Percentiles rank a stretch among this genome's conserved stretches.
These are phyloP conservation scores for Phytophthora tubulina DNA, from an alignment of 352 stramenopile species.

Conservation along the genomic window DNA sequence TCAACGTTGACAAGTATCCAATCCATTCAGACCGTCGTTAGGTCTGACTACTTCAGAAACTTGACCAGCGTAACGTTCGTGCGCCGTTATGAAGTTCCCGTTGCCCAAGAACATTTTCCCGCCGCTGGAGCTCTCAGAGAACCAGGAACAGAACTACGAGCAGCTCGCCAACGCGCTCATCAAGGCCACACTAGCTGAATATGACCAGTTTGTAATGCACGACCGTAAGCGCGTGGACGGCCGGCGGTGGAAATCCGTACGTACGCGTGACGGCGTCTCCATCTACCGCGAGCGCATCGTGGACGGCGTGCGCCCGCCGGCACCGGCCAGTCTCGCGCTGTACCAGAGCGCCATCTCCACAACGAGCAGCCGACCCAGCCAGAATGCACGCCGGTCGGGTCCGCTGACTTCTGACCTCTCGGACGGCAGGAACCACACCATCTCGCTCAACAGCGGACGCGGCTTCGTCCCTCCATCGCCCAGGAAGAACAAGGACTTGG, in stretches of 20 bases:
- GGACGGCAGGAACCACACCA: slow-evolving; percentile 17
- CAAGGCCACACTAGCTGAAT: slow-evolving; percentile 54
- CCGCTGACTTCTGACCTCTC: slow-evolving; percentile 31
- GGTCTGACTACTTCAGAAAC: slow-evolving; percentile 29
- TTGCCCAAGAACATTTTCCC: slow-evolving; percentile 59
- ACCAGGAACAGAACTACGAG: slow-evolving; percentile 56
- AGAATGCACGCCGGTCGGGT: slow-evolving; percentile 16
- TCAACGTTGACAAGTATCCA: slow-evolving; percentile 7
- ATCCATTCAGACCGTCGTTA: slow-evolving; percentile 13
- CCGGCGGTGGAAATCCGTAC: slow-evolving; percentile 54
- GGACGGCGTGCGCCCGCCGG: slow-evolving; percentile 31
- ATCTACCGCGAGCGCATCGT: slow-evolving; percentile 52
- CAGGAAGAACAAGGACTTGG: slow-evolving; percentile 29
- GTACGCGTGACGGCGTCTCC: slow-evolving; percentile 47
- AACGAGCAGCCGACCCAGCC: slow-evolving; percentile 38
- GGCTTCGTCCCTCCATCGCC: slow-evolving; percentile 24
- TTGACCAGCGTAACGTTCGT: slow-evolving; percentile 4
- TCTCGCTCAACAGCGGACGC: slow-evolving; percentile 17
- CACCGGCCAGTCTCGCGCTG: slow-evolving; percentile 31
- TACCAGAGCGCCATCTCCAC: slow-evolving; percentile 36
- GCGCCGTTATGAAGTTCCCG: slow-evolving; percentile 59
- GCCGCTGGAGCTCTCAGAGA: slow-evolving; percentile 49
- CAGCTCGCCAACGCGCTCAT: slow-evolving; percentile 61
- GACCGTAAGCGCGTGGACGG: slow-evolving; percentile 51
- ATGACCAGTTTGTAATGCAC: slow-evolving; percentile 54